These are phyloP conservation scores for Puccinia coronata DNA, from an alignment of 1,284 basidiomycete species.

Conservation along the genomic window DNA sequence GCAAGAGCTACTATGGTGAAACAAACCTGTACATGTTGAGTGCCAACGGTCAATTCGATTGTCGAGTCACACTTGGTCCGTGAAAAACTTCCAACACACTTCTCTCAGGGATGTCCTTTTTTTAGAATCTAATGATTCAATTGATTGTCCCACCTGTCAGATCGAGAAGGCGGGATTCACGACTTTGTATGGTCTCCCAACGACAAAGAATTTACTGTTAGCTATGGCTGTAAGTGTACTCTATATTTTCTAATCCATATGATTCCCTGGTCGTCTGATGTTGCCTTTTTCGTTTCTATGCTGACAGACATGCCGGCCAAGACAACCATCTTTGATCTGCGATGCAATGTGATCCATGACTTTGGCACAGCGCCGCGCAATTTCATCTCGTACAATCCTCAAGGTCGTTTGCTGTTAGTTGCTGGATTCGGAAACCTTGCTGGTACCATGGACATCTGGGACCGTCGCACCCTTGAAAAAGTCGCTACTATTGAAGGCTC, in stretches of 20 bases:
- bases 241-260: background rate
- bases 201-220: slow-evolving; percentile 85
- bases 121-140: background rate
- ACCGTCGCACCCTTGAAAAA: slow-evolving; percentile 81
- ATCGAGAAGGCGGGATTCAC: slow-evolving; percentile 97
- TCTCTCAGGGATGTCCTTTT: background rate
- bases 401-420: slow-evolving; percentile 80
- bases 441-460: slow-evolving; percentile 88
- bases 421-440: slow-evolving; percentile 96
- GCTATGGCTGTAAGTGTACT: slow-evolving; percentile 82
- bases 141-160: slow-evolving; percentile 60
- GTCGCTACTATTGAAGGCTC: slow-evolving; percentile 84
- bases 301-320: slow-evolving; percentile 87
- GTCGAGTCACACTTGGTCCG: slow-evolving; percentile 72
- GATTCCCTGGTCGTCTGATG: background rate
- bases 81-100: background rate
- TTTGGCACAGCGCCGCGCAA: slow-evolving; percentile 88
- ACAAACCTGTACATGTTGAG: slow-evolving; percentile 90
- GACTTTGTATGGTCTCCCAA: slow-evolving; percentile 98
- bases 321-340: slow-evolving; percentile 84
- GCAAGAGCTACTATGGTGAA: slow-evolving; percentile 98
- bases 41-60: slow-evolving; percentile 94
- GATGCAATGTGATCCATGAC: slow-evolving; percentile 82
- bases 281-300: background rate
- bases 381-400: slow-evolving; percentile 91